phyloP scores from a whole-genome alignment of 2,329 filamentous ascomycete genomes.

The Sphaerostilbella broomeana region DNA sequence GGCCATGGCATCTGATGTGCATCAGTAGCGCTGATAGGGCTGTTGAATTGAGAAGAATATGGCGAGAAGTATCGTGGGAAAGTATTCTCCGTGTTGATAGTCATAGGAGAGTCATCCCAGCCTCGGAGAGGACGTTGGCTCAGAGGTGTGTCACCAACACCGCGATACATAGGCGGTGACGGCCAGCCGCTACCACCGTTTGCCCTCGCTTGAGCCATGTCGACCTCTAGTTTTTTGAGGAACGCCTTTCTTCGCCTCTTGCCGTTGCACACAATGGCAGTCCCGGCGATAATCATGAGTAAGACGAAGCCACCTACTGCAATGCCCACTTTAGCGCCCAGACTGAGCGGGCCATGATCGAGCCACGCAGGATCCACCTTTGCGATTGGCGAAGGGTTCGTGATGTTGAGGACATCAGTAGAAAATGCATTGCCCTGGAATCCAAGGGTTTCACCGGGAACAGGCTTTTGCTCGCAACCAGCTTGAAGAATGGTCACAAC shows the following conservation, averaged over 20 bases:
- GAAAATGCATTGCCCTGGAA: slow-evolving; percentile 49
- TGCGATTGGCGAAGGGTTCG: slow-evolving; percentile 38
- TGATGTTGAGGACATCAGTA: slow-evolving; percentile 39
- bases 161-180: slow-evolving; percentile 20
- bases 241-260: slow-evolving; percentile 48
- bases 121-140: slow-evolving; percentile 21
- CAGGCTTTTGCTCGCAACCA: slow-evolving; percentile 48
- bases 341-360: slow-evolving; percentile 38
- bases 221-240: slow-evolving; percentile 41
- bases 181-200: slow-evolving; percentile 38
- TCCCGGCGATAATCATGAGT: slow-evolving; percentile 43
- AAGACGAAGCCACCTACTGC: slow-evolving; percentile 44
- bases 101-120: slow-evolving; percentile 44
- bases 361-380: slow-evolving; percentile 35
- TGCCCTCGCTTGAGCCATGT: slow-evolving; percentile 20
- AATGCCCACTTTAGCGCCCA: slow-evolving; percentile 54
- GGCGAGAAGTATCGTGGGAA: slow-evolving; percentile 50
- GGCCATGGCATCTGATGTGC: slow-evolving; percentile 33
- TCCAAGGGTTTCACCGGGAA: slow-evolving; percentile 40
- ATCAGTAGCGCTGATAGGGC: slow-evolving; percentile 44
- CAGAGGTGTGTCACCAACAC: slow-evolving; percentile 23
- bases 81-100: slow-evolving; percentile 32
- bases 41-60: slow-evolving; percentile 54
- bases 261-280: slow-evolving; percentile 49
- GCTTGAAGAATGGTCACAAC: slow-evolving; percentile 47